Percentiles rank a stretch among this genome's conserved stretches.
Evolutionary conservation across 2,329 filamentous ascomycete species (phyloP).

Genomic region (Colletotrichum sp.): DNA sequence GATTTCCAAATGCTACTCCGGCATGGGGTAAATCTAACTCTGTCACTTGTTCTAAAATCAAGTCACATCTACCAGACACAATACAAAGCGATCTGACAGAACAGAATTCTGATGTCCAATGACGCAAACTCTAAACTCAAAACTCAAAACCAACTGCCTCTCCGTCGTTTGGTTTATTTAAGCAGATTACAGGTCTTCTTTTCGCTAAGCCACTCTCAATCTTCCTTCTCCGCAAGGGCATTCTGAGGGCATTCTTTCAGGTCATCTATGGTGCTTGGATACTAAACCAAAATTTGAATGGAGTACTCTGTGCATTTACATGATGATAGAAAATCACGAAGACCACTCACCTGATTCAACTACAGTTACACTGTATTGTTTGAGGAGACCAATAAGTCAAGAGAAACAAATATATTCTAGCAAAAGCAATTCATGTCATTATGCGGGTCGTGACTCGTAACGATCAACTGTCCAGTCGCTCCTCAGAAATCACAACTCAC

Average conservation of each 20-base stretch:
- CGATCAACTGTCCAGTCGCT: not conserved
- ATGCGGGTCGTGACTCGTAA: not conserved
- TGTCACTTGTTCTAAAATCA: not conserved
- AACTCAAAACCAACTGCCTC: not conserved
- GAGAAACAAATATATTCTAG: not conserved
- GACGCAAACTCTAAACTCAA: not conserved
- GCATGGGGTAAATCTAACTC: not conserved
- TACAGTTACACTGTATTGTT: rapidly evolving
- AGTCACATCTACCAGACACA: not conserved
- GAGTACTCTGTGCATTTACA: not conserved
- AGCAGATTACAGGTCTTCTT: not conserved
- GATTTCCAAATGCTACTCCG: too few relatives aligned
- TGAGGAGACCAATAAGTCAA: not conserved
- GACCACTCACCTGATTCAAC: not conserved
- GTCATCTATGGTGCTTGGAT: not conserved
- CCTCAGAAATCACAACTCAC: not conserved
- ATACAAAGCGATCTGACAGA: not conserved
- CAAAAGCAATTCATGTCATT: not conserved
- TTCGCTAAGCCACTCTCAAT: rapidly evolving
- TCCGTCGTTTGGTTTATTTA: rapidly evolving
- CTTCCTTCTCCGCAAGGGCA: not conserved
- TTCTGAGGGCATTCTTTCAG: not conserved
- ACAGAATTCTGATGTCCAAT: not conserved
- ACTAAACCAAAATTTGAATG: not conserved
- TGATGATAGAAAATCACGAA: not conserved